Conservation (phyloP, 83 land plant species). For the Picea abies region DNA sequence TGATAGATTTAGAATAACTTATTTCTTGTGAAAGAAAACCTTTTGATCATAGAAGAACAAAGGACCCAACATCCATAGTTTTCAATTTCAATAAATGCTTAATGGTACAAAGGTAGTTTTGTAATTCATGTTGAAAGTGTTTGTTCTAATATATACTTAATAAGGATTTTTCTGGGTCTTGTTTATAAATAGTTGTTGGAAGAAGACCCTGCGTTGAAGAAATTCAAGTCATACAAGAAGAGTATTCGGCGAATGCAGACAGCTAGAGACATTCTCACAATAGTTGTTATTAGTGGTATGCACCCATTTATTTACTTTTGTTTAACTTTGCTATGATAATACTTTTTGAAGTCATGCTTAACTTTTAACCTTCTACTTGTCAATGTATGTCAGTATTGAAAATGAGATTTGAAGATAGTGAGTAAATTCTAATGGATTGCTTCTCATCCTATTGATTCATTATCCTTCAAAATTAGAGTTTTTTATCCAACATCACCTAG, state of each 20-base stretch:
- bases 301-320: not conserved
- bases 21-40: not conserved
- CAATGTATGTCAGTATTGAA: not conserved
- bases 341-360: not conserved
- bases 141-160: not conserved
- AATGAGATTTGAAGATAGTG: not conserved
- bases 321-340: not conserved
- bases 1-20: not conserved
- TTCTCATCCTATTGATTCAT: not conserved
- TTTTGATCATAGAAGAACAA: not conserved
- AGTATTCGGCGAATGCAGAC: constrained; percentile 37
- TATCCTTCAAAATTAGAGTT: not conserved
- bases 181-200: constrained; percentile 47
- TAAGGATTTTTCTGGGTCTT: not conserved
- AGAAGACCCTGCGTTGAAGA: constrained; percentile 54
- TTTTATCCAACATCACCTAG: not conserved
- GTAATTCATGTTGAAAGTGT: not conserved
- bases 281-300: constrained; percentile 66
- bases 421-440: not conserved
- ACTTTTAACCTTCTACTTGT: not conserved
- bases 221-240: constrained; percentile 57
- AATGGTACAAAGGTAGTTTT: not conserved
- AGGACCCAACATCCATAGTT: not conserved
- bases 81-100: not conserved
- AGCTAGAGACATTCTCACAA: constrained; percentile 47